phyloP scores from a whole-genome alignment of 176 grass and related monocot genomes.

The Carex cristatella region DNA sequence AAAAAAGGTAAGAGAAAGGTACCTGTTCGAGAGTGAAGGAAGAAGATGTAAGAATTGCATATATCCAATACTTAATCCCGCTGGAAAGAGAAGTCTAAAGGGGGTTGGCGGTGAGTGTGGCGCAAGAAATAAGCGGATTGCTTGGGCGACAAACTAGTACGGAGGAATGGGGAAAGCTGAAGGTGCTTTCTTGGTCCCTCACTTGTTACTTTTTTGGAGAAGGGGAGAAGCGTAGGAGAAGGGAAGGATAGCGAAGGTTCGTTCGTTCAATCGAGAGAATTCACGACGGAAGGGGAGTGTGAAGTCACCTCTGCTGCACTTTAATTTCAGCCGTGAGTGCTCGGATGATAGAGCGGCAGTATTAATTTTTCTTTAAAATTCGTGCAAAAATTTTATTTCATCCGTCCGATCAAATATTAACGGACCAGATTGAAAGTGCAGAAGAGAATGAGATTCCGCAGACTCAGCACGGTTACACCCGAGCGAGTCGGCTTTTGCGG shows the following conservation, averaged over 20 bases:
- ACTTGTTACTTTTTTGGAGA: not conserved
- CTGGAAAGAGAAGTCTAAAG: not conserved
- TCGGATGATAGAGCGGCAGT: no score
- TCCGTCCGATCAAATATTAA: no score
- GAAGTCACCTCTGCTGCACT: no score
- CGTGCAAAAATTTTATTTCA: no score
- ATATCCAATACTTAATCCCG: not conserved
- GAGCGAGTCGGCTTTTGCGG: no score
- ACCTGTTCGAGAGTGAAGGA: not conserved
- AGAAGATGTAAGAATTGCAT: not conserved
- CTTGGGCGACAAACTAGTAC: not conserved
- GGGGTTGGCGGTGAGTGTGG: not conserved
- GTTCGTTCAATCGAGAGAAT: slow-evolving; percentile 4
- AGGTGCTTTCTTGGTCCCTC: not conserved
- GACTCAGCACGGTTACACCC: no score
- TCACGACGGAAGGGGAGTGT: not conserved
- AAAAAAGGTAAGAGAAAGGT: not conserved
- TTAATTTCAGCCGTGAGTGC: no score
- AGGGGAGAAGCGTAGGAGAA: not conserved
- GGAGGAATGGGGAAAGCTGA: not conserved
- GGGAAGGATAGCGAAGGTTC: not conserved
- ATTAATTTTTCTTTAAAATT: no score
- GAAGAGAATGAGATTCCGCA: no score
- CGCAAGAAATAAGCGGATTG: not conserved
- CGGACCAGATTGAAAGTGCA: no score